Evolutionary conservation across 768 basidiomycete genomes (phyloP).

Genomic region (Tulasnella sp.): DNA sequence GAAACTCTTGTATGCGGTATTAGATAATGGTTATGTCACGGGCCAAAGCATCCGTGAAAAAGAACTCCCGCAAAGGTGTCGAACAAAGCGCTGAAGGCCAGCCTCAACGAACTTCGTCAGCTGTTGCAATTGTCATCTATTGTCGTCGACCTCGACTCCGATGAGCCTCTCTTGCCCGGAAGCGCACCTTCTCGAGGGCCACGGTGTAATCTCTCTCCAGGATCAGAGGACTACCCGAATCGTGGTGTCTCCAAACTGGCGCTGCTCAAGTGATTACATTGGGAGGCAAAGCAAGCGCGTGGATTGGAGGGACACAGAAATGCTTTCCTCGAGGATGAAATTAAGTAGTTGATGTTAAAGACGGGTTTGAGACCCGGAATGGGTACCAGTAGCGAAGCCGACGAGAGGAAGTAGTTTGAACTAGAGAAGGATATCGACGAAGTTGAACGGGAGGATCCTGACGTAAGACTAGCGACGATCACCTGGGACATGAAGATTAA

Average conservation of each 20-base stretch:
- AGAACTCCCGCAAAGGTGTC: conserved; percentile 91
- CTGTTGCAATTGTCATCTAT: conserved; percentile 86
- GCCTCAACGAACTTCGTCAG: conserved; percentile 86
- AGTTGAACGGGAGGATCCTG: conserved; percentile 25
- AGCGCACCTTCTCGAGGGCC: conserved; percentile 88
- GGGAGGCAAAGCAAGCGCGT: conserved; percentile 73
- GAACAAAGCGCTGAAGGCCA: conserved; percentile 97
- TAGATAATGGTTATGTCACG: no score
- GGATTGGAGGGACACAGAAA: conserved; percentile 79
- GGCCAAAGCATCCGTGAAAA: no score
- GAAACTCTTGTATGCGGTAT: no score
- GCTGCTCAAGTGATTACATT: conserved; percentile 86
- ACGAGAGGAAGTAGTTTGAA: conserved; percentile 18
- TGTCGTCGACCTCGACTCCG: conserved; percentile 66
- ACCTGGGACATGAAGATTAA: neutral
- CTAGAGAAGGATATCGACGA: conserved; percentile 31
- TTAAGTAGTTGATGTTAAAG: conserved; percentile 56
- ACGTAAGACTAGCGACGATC: neutral
- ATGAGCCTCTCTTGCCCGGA: conserved; percentile 80
- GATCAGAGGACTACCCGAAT: conserved; percentile 86
- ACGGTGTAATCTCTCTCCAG: conserved; percentile 56
- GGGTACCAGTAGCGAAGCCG: conserved; percentile 19
- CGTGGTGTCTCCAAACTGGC: conserved; percentile 93
- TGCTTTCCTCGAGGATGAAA: conserved; percentile 67
- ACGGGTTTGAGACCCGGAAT: conserved; percentile 9